Evolutionary conservation across 1,284 basidiomycete species (phyloP).

Genomic region (Cryptococcus sp.): DNA sequence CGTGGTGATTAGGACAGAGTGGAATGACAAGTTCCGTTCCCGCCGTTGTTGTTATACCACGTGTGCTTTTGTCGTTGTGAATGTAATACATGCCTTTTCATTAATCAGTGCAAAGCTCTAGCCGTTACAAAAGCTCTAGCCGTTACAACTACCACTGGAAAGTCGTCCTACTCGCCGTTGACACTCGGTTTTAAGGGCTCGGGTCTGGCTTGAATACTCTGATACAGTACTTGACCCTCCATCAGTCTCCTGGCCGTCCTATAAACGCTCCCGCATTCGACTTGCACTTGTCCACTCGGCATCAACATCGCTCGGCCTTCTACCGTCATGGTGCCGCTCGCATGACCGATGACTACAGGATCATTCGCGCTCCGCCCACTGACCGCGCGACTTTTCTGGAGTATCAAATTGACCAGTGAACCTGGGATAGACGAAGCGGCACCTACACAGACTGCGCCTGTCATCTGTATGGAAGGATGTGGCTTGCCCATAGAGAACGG

Average conservation of each 20-base stretch:
- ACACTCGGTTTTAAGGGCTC: too few relatives aligned
- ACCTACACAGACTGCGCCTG: slow-evolving; percentile 68
- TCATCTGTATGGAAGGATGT: slow-evolving; percentile 74
- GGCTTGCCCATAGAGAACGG: slow-evolving; percentile 71
- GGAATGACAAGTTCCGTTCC: too few relatives aligned
- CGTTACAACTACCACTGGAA: too few relatives aligned
- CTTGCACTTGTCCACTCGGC: slow-evolving; percentile 47
- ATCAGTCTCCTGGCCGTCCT: slow-evolving; percentile 69
- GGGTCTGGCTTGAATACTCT: too few relatives aligned
- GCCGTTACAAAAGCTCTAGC: too few relatives aligned
- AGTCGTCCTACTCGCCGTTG: too few relatives aligned
- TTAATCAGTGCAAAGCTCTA: too few relatives aligned
- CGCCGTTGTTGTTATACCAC: too few relatives aligned
- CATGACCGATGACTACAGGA: too few relatives aligned
- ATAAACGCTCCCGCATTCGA: slow-evolving; percentile 64
- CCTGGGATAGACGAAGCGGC: slow-evolving; percentile 62
- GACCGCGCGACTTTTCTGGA: slow-evolving; percentile 34
- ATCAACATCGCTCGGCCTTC: slow-evolving; percentile 59
- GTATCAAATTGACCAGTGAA: slow-evolving; percentile 60
- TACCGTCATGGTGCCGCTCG: slow-evolving; percentile 63
- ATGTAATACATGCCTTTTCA: too few relatives aligned
- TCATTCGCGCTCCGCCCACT: slow-evolving; percentile 61
- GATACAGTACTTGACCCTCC: slow-evolving; percentile 65
- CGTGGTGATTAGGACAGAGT: too few relatives aligned
- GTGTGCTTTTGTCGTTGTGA: too few relatives aligned